A percentile compares a stretch with the other conserved stretches of the same genome.
Evolutionary conservation across 805 yeast species (phyloP).

Genomic region (Henningerozyma blattae): DNA sequence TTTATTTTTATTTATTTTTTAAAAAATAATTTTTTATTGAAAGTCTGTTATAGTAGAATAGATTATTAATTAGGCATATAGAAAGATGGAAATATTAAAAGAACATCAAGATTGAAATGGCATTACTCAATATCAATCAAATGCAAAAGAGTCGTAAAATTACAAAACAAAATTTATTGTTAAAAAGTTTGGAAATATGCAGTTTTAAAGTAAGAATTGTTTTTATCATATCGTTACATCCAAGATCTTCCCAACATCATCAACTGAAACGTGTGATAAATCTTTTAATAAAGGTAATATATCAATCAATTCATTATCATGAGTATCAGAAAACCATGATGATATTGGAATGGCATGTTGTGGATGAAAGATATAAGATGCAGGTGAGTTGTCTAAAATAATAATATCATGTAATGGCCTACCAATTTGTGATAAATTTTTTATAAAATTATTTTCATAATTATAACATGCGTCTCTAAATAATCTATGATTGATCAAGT

Average conservation of each 20-base stretch:
- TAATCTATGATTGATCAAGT: conserved; percentile 75
- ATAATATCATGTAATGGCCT: conserved; percentile 78
- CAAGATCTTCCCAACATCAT: conserved; percentile 75
- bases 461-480: conserved; percentile 91
- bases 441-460: conserved; percentile 89
- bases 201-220: not conserved
- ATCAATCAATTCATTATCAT: conserved; percentile 89
- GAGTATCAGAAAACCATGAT: conserved; percentile 96
- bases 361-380: conserved; percentile 96
- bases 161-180: no score
- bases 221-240: conserved; percentile 42
- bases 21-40: no score
- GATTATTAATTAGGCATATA: no score
- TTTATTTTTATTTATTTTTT: no score
- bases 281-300: conserved; percentile 86
- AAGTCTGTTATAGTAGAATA: no score
- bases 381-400: conserved; percentile 94
- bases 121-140: no score
- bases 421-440: conserved; percentile 88
- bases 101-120: no score
- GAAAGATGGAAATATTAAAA: no score
- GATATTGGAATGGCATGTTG: conserved; percentile 96
- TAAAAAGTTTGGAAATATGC: not conserved
- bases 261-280: conserved; percentile 56
- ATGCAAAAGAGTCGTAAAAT: no score